Percentiles rank a stretch among this genome's conserved stretches.
These are phyloP conservation scores for Volutella citrinella DNA, from an alignment of 2,329 filamentous ascomycete species.

Conservation along the genomic window DNA sequence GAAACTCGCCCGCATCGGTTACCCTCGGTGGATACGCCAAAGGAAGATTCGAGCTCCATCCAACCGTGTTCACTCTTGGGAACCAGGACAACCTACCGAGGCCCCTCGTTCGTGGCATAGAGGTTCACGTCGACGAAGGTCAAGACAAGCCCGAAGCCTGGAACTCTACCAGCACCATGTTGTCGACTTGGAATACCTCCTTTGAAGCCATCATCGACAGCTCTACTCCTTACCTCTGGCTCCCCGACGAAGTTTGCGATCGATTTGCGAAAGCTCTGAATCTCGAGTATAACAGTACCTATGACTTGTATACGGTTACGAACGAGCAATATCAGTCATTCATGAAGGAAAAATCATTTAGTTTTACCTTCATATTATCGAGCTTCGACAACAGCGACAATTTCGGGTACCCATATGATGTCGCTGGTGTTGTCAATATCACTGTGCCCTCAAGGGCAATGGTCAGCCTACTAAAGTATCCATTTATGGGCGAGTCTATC, in stretches of 20 bases:
- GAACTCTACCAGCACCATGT: constrained; percentile 33
- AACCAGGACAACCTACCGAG: constrained; percentile 54
- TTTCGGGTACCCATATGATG: constrained; percentile 46
- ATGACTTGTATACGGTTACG: constrained; percentile 63
- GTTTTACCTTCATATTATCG: constrained; percentile 56
- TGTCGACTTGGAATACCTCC: constrained; percentile 45
- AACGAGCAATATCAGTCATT: constrained; percentile 52
- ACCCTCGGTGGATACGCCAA: constrained; percentile 70
- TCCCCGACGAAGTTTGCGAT: constrained; percentile 59
- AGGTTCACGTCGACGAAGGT: constrained; percentile 33
- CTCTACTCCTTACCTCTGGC: constrained; percentile 61
- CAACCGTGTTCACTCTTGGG: constrained; percentile 56
- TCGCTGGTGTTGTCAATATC: constrained; percentile 53
- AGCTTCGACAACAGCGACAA: constrained; percentile 52
- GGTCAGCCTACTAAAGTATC: constrained; percentile 47
- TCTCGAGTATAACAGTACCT: constrained; percentile 61
- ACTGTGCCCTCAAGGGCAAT: constrained; percentile 52
- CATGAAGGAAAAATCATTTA: constrained; percentile 41
- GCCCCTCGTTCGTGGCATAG: constrained; percentile 58
- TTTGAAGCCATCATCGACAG: constrained; percentile 59
- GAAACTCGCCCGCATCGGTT: constrained; percentile 50
- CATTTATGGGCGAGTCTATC: constrained; percentile 43
- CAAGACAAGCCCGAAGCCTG: constrained; percentile 34
- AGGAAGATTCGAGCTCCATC: constrained; percentile 59
- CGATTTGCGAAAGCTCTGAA: constrained; percentile 63